Base-by-base conservation (phyloP, 225 moss, liverwort and hornwort species). In the Anthoceros angustus region DNA sequence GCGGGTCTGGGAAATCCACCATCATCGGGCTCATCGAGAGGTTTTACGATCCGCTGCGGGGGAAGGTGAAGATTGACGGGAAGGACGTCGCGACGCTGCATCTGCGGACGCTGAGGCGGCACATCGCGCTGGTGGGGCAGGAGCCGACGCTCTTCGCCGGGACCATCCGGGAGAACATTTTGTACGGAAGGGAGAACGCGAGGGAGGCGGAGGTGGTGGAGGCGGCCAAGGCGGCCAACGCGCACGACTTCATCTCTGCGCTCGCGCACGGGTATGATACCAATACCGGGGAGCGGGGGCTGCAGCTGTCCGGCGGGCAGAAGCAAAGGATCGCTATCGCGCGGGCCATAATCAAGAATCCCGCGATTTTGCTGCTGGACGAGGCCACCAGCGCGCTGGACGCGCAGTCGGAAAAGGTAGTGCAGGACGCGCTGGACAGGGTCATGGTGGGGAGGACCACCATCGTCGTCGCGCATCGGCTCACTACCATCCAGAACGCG, bases 361-460 rank as follows among this genome's bases (percentile, higher is more conserved):
- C 55, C 10, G 23, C n/a, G 5, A 55, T 55, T 12, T 4, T 55
- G 55, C 55, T 55, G n/a, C 55, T 55, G 55, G 55, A 55, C 55
- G 55, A 55, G 55, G 55, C 55, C 55, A 55, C 55, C 55, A 55
- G 55, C 18, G 55, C 55, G 18, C 55, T 55, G 55, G 55, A 55
- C 23, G 55, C 55, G n/a, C 5, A 8, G n/a, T 55, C 55, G 55
- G 55, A 55, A 12, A 23, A 18, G 55, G n/a, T 55, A 12, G 55
- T 55, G 55, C 55, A 55, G 55, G 23, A 23, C 14, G 55, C 55
- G n/a, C 55, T 55, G n/a, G 55, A 55, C 55, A 55, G 16, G 12
- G 23, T 55, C n/a, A 55, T 55, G 55, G 55, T 55, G 18, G 55
- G 55, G 16, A 55, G 55, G 55, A 55, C 55, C 1, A 55, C 55